A percentile compares a stretch with the other conserved stretches of the same genome.
Evolutionary conservation across 2,329 filamentous ascomycete species (phyloP).

Genomic region (Trichothecium sympodiale): DNA sequence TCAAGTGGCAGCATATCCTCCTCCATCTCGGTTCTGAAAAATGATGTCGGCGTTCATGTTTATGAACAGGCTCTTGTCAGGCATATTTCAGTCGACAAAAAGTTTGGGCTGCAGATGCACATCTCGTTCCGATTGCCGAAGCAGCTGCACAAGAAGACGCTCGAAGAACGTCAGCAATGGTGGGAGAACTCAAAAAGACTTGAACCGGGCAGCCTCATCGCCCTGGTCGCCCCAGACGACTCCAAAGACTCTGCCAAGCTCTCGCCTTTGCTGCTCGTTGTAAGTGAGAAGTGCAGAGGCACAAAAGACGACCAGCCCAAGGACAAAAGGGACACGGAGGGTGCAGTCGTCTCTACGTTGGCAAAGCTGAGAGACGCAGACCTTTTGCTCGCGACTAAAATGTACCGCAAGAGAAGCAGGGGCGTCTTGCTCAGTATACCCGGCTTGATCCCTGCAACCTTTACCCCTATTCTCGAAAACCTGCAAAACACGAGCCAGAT

Average conservation of each 20-base stretch:
- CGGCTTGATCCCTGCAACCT: no score
- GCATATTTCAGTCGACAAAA: slow-evolving; percentile 21
- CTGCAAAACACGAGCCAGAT: no score
- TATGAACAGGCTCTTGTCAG: slow-evolving; percentile 18
- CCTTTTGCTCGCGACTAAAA: slow-evolving; percentile 20
- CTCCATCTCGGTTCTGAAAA: no score
- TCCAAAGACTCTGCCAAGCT: slow-evolving; percentile 30
- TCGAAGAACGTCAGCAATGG: slow-evolving; percentile 32
- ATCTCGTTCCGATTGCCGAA: slow-evolving; percentile 34
- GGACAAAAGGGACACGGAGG: no score
- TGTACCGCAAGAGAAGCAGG: no score
- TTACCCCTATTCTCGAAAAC: no score
- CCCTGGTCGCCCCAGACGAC: slow-evolving; percentile 28
- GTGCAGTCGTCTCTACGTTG: no score
- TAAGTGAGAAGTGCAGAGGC: slow-evolving; percentile 10
- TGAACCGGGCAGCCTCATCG: slow-evolving; percentile 36
- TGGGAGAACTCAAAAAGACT: slow-evolving; percentile 39
- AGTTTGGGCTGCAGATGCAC: slow-evolving; percentile 30
- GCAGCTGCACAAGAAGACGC: slow-evolving; percentile 9
- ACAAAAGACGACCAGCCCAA: slow-evolving; percentile 17
- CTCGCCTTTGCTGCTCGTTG: slow-evolving; percentile 11
- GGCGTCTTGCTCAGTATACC: no score
- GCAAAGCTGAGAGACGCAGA: no score
- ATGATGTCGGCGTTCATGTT: slow-evolving; percentile 13
- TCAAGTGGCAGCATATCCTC: no score